Base-by-base conservation (phyloP, 169 alveolate species). In the Cryptosporidium bovis region DNA sequence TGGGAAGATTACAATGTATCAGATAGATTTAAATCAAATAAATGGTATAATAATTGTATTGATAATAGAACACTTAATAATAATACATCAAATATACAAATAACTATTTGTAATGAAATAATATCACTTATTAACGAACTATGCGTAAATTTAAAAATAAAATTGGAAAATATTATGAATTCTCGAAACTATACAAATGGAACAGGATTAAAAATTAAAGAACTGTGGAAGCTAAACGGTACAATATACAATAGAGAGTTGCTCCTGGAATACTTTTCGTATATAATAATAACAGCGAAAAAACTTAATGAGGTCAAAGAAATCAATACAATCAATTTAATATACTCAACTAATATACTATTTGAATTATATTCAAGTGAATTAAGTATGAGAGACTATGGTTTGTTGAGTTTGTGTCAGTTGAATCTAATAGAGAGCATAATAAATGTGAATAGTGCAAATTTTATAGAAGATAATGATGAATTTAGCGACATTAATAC, bases 281-380 rank as follows among this genome's bases (percentile, higher is more conserved):
- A 69, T 69, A 56, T 69, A 0, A 24, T 69, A 13, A 33, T 29
- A 53, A 69, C 48, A 6, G 51, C 24, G 15, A 16, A 51, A 5
- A 56, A 34, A 31, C 36, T 69, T 31, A 51, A 12, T n/a, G 6
- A 27, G 0, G 7, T 53, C 6, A 53, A 50, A 56, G 58, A 31
- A 2, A 16, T 69, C 51, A 51, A 55, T 31, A n/a, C 51, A 16
- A 56, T 53, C 27, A 51, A 69, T 7, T 53, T 55, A 29, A 34
- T 69, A 20, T 24, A 69, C 12, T 69, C 83, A 34, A 53, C 83
- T n/a, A 62, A 69, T 40, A 27, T 34, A 44, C 27, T 69, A 69
- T 69, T 69, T 69, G 83, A 69, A 55, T 69, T 69, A 33, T 55
- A 69, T 36, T 55, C 83, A 2, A 33, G 55, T 36, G 68, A 53